Evolutionary conservation across 2,329 filamentous ascomycete genomes (phyloP), one percentile per base, ranked within the genome.

Genomic region (Lachnellula suecica): DNA sequence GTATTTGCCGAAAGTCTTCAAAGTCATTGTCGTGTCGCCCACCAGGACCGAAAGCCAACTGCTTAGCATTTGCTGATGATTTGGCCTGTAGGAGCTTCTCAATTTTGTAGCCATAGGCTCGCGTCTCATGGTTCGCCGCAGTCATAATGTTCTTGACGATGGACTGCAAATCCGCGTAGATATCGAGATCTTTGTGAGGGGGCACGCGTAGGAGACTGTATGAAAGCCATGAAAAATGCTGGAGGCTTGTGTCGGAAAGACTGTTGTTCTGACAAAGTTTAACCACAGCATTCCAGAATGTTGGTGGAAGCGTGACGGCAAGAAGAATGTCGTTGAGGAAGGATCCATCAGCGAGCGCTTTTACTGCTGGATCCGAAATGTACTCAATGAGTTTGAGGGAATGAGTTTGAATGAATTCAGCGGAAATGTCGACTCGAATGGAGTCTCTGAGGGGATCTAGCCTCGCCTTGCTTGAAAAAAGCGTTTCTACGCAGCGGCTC

Each of bases 1-100:
- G 70, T 31, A 89, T 82, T 0, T 82, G 53, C 0, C 80, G 74
- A 59, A 84, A 85, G 57, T 89, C 75, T 1, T 62, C 71, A 62
- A 79, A 79, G 59, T 91, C 88, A 49, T 92, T 92, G 66, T 91
- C 85, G 57, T 92, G 87, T 0, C 88, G 78, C 0, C 86, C 86
- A 0, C 88, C 88, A 0, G 85, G 78, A 1, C 41, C 44, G 3
- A 38, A 37, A 7, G n/a, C n/a, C n/a, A n/a, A n/a, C n/a, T n/a
- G n/a, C n/a, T 57, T 56, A 4, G 51, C 41, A 43, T 61, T 49
- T 11, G 46, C 51, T 31, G 23, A 52, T 7, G 61, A 60, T 4
- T 11, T 4, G 40, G 2, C 40, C 54, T 25, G 54, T 1, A 76
- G 49, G 10, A 68, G 52, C 43, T 76, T 66, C 38, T 73, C 66